Base-by-base conservation (phyloP, 2,329 filamentous ascomycete genomes). In the Dactylellina haptotyla region DNA sequence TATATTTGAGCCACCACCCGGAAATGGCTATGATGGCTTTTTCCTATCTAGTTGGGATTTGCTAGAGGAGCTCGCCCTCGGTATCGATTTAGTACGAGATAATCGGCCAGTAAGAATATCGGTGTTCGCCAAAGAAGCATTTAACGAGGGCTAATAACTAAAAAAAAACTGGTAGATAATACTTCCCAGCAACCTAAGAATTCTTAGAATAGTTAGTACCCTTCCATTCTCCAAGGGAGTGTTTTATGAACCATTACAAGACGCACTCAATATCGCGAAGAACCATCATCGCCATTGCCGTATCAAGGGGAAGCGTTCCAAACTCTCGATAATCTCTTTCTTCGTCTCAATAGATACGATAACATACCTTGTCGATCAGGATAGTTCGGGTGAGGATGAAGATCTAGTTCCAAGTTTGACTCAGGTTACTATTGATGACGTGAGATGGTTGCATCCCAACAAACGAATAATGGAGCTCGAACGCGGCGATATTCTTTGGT, bases 391-490 rank as follows among this genome's bases (percentile, higher is more conserved):
- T 18, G 63, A 43, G 6, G 25, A 58, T 18, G 53, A 26, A 1
- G 34, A 45, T 4, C 6, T 53, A 23, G 8, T 37, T 4, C 53
- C 63, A 5, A 43, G 8, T 6, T n/a, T 67, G 20, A 59, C n/a
- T 3, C 9, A 26, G 45, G 32, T 18, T 12, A 32, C 34, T 5
- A 67, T 67, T 28, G 54, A 23, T 18, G 63, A 53, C 5, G 34
- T 67, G 8, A 58, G 63, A 20, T 67, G 63, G 63, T 46, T 59
- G 5, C 61, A 45, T 46, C 54, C 63, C 3, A 16, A 59, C 46
- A 4, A 53, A n/a, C 46, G 34, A 14, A 67, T 67, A 3, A 67
- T 59, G 54, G 63, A 67, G n/a, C 61, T 67, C 20, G 63, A 67
- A 28, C 46, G 63, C 32, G 45, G 53, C 9, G 63, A 67, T 51